Evolutionary conservation across 2,329 filamentous ascomycete genomes (phyloP), one percentile per base, ranked within the genome.

Genomic region (Ampelomyces quisqualis): DNA sequence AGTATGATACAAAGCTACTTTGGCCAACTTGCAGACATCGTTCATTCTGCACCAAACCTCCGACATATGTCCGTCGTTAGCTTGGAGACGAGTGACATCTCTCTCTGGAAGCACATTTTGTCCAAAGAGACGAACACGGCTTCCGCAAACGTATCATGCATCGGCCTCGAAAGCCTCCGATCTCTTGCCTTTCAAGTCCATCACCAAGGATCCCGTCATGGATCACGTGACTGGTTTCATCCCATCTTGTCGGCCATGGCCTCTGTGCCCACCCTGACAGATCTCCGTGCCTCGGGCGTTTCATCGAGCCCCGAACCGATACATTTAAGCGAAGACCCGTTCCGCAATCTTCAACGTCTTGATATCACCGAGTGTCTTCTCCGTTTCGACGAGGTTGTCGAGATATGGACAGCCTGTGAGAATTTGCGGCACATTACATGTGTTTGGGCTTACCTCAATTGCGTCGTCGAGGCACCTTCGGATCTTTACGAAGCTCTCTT

Each of bases 41-140:
- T 60, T 8, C 35, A 31, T 2, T 24, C 27, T 15, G 49, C 50
- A 2, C 37, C 41, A 5, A 64, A 64, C 10, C 21, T 64, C 8
- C 40, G 51, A 21, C 48, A 62, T 14, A 33, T 64, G 1, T 53
- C 40, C 20, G 32, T 64, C 4, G 47, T 57, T 7, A 60, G 51
- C 23, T 4, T 63, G 3, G 62, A 64, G 40, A 37, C 38, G 4
- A 3, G 17, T 1, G 34, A 52, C 1, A 23, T 58, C 0, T 54
- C 55, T 1, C 45, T 64, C n/a, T 64, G 58, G 62, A 32, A 40
- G 11, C 15, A 52, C 18, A 2, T 62, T 7, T 11, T 53, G 3
- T 17, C 27, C 7, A n/a, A 13, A 20, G 28, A 5, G 5, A 13
- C 11, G 4, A 30, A 11, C n/a, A n/a, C n/a, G n/a, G n/a, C n/a